Evolutionary conservation across 2,329 filamentous ascomycete genomes (phyloP).

Genomic region (Scytalidium sp.): DNA sequence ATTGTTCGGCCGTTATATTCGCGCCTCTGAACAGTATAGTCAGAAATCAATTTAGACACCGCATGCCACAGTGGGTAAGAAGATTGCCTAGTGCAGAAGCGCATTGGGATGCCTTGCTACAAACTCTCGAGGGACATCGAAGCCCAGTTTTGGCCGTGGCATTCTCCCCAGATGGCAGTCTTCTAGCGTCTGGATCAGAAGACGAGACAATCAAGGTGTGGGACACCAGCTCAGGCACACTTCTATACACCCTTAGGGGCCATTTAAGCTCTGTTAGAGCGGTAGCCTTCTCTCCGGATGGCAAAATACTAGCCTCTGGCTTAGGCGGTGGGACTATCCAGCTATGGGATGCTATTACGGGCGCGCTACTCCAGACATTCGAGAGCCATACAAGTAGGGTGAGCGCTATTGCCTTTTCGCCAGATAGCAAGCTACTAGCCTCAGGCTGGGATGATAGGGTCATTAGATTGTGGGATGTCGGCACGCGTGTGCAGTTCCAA

Average conservation of each 20-base stretch:
- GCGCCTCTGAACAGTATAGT: constrained; percentile 26
- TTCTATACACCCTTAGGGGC: constrained; percentile 12
- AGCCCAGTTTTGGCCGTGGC: constrained; percentile 3
- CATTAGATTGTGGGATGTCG: constrained; percentile 75
- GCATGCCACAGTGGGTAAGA: too few species aligned
- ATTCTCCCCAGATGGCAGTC: constrained; percentile 9
- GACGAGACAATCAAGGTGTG: constrained; percentile 13
- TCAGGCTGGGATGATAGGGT: constrained; percentile 92
- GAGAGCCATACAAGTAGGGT: constrained; percentile 7
- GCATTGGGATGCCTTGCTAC: too few species aligned
- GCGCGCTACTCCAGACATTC: constrained; percentile 10
- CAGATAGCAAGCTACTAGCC: constrained; percentile 7
- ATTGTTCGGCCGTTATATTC: constrained; percentile 30
- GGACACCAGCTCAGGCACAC: constrained; percentile 4
- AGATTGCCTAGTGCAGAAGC: too few species aligned
- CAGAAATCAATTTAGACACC: constrained; percentile 12
- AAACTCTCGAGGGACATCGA: constrained; percentile 7
- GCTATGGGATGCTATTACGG: constrained; percentile 8
- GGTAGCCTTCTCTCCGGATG: constrained; percentile 9
- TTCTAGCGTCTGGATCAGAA: constrained; percentile 8
- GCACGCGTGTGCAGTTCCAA: constrained; percentile 1
- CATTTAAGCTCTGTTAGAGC: constrained; percentile 3
- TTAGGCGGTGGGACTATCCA: constrained; percentile 1
- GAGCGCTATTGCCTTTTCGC: constrained; percentile 11
- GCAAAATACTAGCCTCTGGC: background rate